A percentile compares a stretch with the other conserved stretches of the same genome.
These are phyloP conservation scores for Trametes villosa DNA, from an alignment of 768 basidiomycete species.

Conservation along the genomic window DNA sequence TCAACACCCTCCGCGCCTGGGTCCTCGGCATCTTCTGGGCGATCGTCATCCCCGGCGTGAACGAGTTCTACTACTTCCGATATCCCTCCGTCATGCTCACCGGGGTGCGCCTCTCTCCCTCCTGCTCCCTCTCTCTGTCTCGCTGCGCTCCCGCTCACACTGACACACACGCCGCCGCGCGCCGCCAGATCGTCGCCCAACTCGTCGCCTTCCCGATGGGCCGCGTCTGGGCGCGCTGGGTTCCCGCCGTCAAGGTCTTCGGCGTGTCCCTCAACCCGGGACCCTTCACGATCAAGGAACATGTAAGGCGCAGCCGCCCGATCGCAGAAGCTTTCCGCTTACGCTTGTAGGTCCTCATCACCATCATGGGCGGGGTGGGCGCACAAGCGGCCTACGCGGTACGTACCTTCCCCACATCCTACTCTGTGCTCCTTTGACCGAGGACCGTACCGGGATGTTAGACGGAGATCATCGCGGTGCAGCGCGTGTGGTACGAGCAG, in stretches of 20 bases:
- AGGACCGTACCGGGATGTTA: constrained; percentile 11
- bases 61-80: constrained; percentile 58
- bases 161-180: no score
- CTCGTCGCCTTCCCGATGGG: constrained; percentile 73
- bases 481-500: constrained; percentile 73
- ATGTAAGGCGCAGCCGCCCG: constrained; percentile 47
- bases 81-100: constrained; percentile 44
- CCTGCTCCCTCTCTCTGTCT: constrained; percentile 14
- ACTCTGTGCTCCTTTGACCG: neutral
- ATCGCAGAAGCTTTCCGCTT: constrained; percentile 42
- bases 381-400: constrained; percentile 65
- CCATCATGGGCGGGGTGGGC: constrained; percentile 71
- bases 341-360: constrained; percentile 57
- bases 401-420: constrained; percentile 12
- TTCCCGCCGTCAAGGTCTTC: constrained; percentile 57
- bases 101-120: constrained; percentile 37
- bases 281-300: constrained; percentile 79
- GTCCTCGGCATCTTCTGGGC: constrained; percentile 73
- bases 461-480: constrained; percentile 78
- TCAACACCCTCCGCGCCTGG: constrained; percentile 70
- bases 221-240: constrained; percentile 62
- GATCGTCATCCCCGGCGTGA: constrained; percentile 51
- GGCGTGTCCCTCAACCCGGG: constrained; percentile 74
- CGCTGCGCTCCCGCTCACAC: neutral
- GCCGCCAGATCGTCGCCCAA: constrained; percentile 62